Conservation (phyloP, 305 asterid genomes). For the Fraxinus nigra region DNA sequence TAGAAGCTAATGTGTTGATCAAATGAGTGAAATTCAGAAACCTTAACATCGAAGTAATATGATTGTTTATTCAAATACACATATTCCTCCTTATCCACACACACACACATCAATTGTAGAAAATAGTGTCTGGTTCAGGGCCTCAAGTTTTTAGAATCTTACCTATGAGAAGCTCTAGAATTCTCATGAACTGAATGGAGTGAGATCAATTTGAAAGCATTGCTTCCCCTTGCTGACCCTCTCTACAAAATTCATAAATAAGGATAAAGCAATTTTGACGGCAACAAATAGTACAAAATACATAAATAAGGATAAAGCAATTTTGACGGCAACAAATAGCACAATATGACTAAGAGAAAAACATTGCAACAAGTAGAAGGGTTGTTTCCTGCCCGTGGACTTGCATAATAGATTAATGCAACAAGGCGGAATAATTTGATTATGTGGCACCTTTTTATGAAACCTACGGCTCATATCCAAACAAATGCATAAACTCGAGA, state of each 20-base stretch:
- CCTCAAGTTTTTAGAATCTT: neutral
- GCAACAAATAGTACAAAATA: conserved; percentile 13
- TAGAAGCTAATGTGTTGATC: neutral
- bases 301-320: neutral
- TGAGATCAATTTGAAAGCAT: conserved; percentile 66
- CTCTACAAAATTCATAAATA: conserved; percentile 36
- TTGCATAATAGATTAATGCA: neutral
- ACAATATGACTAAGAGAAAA: neutral
- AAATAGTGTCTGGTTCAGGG: neutral
- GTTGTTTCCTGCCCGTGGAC: neutral
- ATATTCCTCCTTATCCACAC: neutral
- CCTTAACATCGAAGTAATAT: neutral
- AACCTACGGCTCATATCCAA: neutral
- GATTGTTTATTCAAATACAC: neutral
- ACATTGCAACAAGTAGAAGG: neutral
- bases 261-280: neutral
- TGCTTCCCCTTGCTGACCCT: conserved; percentile 81
- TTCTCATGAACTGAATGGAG: conserved; percentile 48
- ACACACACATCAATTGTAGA: neutral
- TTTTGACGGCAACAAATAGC: neutral
- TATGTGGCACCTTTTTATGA: neutral
- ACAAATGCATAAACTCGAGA: neutral
- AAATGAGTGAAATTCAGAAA: neutral
- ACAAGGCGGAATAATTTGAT: neutral
- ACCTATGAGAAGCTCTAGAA: conserved; percentile 14